Percentiles rank a stretch among this genome's conserved stretches.
Conservation (phyloP, 2,329 filamentous ascomycete genomes). For the Falciphora oryzae region DNA sequence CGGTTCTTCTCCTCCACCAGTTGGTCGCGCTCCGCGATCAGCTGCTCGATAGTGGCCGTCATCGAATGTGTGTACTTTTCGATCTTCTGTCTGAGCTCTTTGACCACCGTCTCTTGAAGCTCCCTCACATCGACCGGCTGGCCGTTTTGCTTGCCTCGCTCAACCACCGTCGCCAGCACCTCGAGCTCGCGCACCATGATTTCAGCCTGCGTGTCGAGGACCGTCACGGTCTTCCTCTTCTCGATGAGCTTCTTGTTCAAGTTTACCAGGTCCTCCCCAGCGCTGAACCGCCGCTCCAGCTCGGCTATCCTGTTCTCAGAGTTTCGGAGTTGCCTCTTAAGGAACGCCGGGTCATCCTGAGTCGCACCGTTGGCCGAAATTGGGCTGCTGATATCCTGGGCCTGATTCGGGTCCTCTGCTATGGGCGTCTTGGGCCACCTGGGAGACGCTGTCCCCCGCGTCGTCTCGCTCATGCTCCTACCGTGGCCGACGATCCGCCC, state of each 20-base stretch:
- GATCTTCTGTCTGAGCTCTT: slow-evolving; percentile 77
- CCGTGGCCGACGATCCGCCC: slow-evolving; percentile 42
- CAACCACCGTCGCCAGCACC: slow-evolving; percentile 81
- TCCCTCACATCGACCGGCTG: slow-evolving; percentile 74
- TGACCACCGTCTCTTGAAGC: slow-evolving; percentile 84
- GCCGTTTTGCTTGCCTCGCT: slow-evolving; percentile 76
- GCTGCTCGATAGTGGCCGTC: slow-evolving; percentile 51
- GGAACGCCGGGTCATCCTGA: slow-evolving; percentile 55
- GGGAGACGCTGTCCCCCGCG: slow-evolving; percentile 56
- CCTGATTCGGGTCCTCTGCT: slow-evolving; percentile 39
- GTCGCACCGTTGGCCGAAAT: slow-evolving; percentile 54
- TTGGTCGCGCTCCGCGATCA: slow-evolving; percentile 69
- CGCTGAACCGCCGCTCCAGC: slow-evolving; percentile 70
- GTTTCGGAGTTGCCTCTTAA: slow-evolving; percentile 71
- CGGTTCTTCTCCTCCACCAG: slow-evolving; percentile 79
- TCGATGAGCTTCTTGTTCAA: slow-evolving; percentile 84
- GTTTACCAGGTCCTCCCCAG: slow-evolving; percentile 61
- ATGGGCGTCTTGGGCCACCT: slow-evolving; percentile 66
- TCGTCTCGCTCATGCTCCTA: slow-evolving; percentile 62
- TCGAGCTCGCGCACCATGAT: slow-evolving; percentile 92
- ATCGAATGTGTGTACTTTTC: slow-evolving; percentile 56
- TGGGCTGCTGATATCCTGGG: slow-evolving; percentile 66
- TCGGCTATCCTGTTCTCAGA: slow-evolving; percentile 83
- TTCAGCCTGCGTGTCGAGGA: slow-evolving; percentile 89
- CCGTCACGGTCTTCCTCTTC: slow-evolving; percentile 92